Evolutionary conservation across 345 rosid genomes (phyloP).

Genomic region (Lumnitzera racemosa): DNA sequence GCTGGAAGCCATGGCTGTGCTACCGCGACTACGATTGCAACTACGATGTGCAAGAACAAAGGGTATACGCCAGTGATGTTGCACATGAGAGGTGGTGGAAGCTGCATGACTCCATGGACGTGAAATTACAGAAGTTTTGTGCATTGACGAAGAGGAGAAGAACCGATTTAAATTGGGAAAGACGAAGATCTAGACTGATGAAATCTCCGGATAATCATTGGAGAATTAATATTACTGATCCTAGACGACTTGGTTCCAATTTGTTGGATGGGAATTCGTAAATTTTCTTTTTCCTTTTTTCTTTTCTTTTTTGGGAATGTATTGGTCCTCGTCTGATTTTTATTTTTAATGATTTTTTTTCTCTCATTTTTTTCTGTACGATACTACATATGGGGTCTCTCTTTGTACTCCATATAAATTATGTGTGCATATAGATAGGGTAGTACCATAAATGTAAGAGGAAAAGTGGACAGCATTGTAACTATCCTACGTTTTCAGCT

Average conservation of each 20-base stretch:
- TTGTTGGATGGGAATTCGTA: neutral
- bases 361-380: neutral
- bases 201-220: conserved; percentile 57
- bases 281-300: no score
- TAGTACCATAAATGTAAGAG: no score
- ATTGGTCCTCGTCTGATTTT: neutral
- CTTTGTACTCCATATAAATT: neutral
- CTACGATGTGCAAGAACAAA: conserved; percentile 41
- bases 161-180: conserved; percentile 71
- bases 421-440: neutral
- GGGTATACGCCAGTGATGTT: conserved; percentile 83
- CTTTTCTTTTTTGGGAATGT: neutral
- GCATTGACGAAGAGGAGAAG: conserved; percentile 58
- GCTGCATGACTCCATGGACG: conserved; percentile 64
- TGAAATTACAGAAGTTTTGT: conserved; percentile 49
- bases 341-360: neutral
- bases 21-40: conserved; percentile 94
- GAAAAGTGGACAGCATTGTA: no score
- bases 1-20: conserved; percentile 86
- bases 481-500: no score
- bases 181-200: conserved; percentile 39
- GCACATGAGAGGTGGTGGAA: conserved; percentile 88
- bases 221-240: conserved; percentile 70
- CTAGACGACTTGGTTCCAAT: conserved; percentile 35
- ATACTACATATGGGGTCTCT: neutral